A percentile compares a stretch with the other conserved stretches of the same genome.
Evolutionary conservation across 2,329 filamentous ascomycete species (phyloP).

Genomic region (Neonectria hederae): DNA sequence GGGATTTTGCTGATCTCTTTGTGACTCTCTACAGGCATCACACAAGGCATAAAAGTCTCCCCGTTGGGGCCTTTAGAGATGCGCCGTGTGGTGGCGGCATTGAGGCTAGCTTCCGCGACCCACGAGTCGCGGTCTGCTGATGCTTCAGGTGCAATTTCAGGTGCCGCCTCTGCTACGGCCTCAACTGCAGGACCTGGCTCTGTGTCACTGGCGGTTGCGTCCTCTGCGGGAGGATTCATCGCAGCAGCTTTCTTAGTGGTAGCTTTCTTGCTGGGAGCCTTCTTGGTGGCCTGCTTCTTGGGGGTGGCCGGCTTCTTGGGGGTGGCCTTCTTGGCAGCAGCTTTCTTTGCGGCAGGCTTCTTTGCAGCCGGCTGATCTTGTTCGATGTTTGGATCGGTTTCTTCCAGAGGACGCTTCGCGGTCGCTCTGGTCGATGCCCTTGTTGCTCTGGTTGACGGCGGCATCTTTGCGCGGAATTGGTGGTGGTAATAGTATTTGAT

Average conservation of each 20-base stretch:
- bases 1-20: not conserved
- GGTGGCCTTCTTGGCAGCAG: not conserved
- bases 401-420: not conserved
- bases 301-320: not conserved
- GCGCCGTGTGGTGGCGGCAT: not conserved
- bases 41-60: not conserved
- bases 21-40: not conserved
- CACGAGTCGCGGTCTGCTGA: not conserved
- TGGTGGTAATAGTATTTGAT: not conserved
- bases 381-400: not conserved
- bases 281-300: not conserved
- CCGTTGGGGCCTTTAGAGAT: constrained; percentile 3
- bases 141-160: not conserved
- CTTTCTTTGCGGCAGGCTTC: not conserved
- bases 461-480: not conserved
- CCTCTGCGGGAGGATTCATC: not conserved
- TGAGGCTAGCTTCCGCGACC: not conserved
- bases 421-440: not conserved
- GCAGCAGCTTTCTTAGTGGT: not conserved
- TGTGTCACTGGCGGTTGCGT: not conserved
- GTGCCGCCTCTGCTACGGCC: not conserved
- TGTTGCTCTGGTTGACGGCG: not conserved
- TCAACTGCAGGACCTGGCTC: not conserved
- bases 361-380: not conserved
- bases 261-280: not conserved